Conservation (phyloP, 345 rosid genomes). For the Pelargonium nanum region DNA sequence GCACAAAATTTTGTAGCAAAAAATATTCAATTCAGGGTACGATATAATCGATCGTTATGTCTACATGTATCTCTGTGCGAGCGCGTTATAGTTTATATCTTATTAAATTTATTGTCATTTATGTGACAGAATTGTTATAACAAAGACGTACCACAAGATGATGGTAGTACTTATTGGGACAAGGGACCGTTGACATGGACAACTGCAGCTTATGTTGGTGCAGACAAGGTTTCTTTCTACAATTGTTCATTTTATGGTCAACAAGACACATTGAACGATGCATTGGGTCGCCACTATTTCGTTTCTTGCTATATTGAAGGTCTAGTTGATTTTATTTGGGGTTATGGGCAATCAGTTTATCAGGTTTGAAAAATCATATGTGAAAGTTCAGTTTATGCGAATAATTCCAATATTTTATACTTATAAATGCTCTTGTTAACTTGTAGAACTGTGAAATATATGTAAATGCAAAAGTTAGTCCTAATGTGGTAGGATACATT, state of each 20-base stretch:
- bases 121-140: slow-evolving; percentile 2
- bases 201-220: not conserved
- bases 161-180: too few species aligned
- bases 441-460: too few species aligned
- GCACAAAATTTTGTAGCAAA: slow-evolving; percentile 4
- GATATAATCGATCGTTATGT: not conserved
- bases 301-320: slow-evolving; percentile 2
- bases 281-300: slow-evolving; percentile 4
- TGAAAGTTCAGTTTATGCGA: too few species aligned
- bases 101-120: not conserved
- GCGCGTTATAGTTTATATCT: too few species aligned
- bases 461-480: too few species aligned
- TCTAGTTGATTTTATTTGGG: slow-evolving; percentile 11
- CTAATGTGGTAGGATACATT: slow-evolving; percentile 18
- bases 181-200: not conserved
- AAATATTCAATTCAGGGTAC: slow-evolving; percentile 8
- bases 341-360: slow-evolving; percentile 1
- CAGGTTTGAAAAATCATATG: not conserved
- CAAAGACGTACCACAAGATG: too few species aligned
- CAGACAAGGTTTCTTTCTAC: slow-evolving; percentile 5
- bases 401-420: too few species aligned
- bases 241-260: slow-evolving; percentile 2
- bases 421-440: too few species aligned
- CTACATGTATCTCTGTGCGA: not conserved
- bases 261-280: slow-evolving; percentile 9